A percentile compares a stretch with the other conserved stretches of the same genome.
Evolutionary conservation across 2,329 filamentous ascomycete species (phyloP).

Genomic region (Fusarium sp.): DNA sequence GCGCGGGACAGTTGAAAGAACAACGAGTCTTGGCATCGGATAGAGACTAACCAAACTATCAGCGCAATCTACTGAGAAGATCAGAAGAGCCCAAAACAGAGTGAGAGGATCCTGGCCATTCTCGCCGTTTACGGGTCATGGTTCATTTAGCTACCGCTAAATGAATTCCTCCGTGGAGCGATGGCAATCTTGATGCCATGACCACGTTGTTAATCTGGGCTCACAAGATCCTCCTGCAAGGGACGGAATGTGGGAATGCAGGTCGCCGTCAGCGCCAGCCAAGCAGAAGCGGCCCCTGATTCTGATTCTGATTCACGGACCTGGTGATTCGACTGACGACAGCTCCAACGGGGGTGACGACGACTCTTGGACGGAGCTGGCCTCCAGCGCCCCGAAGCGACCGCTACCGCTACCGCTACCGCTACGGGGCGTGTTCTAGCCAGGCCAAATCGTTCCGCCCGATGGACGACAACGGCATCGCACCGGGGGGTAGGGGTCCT

Average conservation of each 20-base stretch:
- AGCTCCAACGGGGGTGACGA: not conserved
- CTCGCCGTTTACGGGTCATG: not conserved
- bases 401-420: not conserved
- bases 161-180: conserved; percentile 9
- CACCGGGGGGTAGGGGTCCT: not conserved
- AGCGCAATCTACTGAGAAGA: not conserved
- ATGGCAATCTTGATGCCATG: conserved; percentile 1
- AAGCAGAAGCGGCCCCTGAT: not conserved
- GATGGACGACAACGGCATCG: not conserved
- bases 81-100: not conserved
- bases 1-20: too few species aligned
- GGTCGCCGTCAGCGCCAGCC: not conserved
- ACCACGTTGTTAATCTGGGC: conserved; percentile 1
- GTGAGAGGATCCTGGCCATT: not conserved
- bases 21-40: too few species aligned
- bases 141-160: conserved; percentile 1
- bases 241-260: conserved; percentile 9
- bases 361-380: not conserved
- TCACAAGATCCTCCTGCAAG: conserved; percentile 11
- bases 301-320: not conserved
- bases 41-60: too few species aligned
- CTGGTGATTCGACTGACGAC: not conserved
- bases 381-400: not conserved
- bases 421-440: not conserved
- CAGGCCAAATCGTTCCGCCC: not conserved